Evolutionary conservation across 495 filamentous ascomycete species (phyloP), one percentile per base, ranked within the genome.

Genomic region (Penicillium daleae): DNA sequence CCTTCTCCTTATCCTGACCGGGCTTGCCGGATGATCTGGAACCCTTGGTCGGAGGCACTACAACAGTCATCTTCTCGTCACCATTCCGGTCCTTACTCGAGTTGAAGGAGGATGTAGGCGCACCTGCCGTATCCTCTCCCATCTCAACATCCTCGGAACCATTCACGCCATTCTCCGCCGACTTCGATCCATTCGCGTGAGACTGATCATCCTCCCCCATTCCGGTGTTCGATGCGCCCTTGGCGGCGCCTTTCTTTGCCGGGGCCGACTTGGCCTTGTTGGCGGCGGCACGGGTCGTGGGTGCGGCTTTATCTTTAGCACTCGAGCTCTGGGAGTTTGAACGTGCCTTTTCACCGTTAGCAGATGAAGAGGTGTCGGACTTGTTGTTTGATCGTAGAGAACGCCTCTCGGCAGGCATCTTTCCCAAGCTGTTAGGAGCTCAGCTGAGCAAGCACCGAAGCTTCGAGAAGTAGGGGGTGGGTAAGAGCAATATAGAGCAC

Each of bases 1-100:
- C 91, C 33, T 87, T 89, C 70, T 92, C 89, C 62, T 83, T 79
- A 66, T 90, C 88, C 71, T 84, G 63, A 71, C 73, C 66, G 54
- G 71, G 61, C 74, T 84, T 78, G 78, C 84, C 72, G 80, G 80
- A 85, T 65, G 86, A 79, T 79, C 87, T 91, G 70, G 84, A 82
- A 73, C 83, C 79, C 78, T 92, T 93, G 64, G 89, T 86, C 61
- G 89, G 90, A 61, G 90, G 90, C 56, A 93, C 89, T 74, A 92
- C 90, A 68, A 93, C 89, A 58, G 90, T 93, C 89, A 93, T 93
- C 80, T 90, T 85, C 72, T 88, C 86, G 76, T 92, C 86, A 73
- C 89, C 89, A 79, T 91, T 87, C 80, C 89, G 88, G 64, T 83
- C 86, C 80, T 87, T 90, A 60, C 78, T 79, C 74, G 83, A 71